Conservation (phyloP, 768 basidiomycete genomes). For the Hypsizygus marmoreus region DNA sequence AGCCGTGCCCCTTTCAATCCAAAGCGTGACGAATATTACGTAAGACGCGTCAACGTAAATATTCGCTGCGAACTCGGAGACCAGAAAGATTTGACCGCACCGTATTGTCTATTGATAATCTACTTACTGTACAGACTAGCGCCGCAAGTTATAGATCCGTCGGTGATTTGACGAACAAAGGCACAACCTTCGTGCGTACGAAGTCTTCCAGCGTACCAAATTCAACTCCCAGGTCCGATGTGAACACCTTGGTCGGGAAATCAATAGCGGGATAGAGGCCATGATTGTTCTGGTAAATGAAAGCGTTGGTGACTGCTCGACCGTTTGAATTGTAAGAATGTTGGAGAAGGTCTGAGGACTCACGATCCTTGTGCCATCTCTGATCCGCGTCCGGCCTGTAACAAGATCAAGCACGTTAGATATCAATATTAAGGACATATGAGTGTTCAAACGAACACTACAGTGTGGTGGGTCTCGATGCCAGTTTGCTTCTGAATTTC, state of each 20-base stretch:
- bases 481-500: constrained; percentile 17
- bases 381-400: constrained; percentile 11
- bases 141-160: neutral
- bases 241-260: constrained; percentile 7
- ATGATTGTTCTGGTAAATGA: constrained; percentile 17
- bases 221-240: constrained; percentile 11
- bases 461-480: constrained; percentile 11
- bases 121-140: too few species aligned
- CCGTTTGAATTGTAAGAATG: neutral
- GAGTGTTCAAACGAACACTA: constrained; percentile 5
- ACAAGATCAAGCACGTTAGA: too few species aligned
- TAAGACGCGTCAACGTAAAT: constrained; percentile 3
- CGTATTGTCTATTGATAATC: too few species aligned
- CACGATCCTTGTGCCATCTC: constrained; percentile 14
- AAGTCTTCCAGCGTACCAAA: constrained; percentile 17
- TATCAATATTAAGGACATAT: neutral
- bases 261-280: constrained; percentile 9
- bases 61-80: too few species aligned
- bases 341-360: neutral
- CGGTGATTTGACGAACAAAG: constrained; percentile 5
- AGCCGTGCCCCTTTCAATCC: too few species aligned
- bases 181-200: constrained; percentile 10
- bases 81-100: too few species aligned
- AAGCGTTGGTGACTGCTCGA: constrained; percentile 12
- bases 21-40: too few species aligned